Conservation (phyloP, 352 stramenopile species). For the Globisporangium megalacanthum region DNA sequence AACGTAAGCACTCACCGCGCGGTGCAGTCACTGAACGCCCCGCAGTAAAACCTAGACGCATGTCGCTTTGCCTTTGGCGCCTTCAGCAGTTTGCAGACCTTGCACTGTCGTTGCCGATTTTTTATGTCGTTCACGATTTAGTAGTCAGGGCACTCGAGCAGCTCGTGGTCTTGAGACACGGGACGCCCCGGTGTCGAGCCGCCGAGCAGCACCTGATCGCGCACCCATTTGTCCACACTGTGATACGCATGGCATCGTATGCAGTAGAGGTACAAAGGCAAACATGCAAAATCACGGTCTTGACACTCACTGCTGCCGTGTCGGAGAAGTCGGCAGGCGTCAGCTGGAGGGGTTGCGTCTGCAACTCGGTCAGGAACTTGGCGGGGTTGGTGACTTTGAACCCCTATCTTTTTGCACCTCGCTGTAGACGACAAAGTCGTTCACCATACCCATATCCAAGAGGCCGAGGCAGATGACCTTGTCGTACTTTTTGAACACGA, state of each 20-base stretch:
- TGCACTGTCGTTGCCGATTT: neutral
- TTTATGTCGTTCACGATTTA: neutral
- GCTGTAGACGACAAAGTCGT: neutral
- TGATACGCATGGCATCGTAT: no score
- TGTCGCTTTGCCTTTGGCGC: neutral
- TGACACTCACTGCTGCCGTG: no score
- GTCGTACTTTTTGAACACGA: constrained; percentile 2
- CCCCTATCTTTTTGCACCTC: neutral
- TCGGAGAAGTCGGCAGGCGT: neutral
- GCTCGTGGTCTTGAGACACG: neutral
- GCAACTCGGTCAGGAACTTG: neutral
- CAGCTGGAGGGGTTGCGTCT: neutral
- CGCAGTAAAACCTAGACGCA: neutral
- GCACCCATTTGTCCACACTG: no score
- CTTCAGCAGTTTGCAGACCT: neutral
- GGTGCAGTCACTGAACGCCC: neutral
- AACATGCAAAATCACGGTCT: no score
- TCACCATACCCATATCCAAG: neutral
- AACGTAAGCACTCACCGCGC: neutral
- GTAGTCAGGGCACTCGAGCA: neutral
- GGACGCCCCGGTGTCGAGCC: neutral
- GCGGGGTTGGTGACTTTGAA: neutral
- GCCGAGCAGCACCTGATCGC: no score
- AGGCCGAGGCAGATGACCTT: neutral
- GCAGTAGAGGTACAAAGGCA: no score